phyloP scores from a whole-genome alignment of 1,284 basidiomycete species.

The Marasmius oreades region DNA sequence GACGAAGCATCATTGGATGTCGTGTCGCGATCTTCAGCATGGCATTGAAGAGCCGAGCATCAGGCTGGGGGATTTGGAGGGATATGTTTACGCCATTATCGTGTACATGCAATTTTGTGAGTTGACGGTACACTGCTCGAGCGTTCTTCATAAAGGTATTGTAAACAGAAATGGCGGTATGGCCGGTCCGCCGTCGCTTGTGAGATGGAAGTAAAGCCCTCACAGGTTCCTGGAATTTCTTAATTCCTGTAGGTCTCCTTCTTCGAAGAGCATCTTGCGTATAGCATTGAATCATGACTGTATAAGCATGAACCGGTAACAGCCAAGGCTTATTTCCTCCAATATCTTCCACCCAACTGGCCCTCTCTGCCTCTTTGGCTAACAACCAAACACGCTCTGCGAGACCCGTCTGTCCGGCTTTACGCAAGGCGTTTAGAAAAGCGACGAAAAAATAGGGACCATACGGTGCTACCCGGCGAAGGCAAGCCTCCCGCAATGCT shows the following conservation, averaged over 20 bases:
- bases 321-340: slow-evolving; percentile 45
- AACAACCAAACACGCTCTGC: slow-evolving; percentile 64
- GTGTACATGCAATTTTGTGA: slow-evolving; percentile 8
- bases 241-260: slow-evolving; percentile 22
- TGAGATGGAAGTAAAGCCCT: not conserved
- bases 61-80: slow-evolving; percentile 40
- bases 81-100: too few relatives aligned
- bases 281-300: slow-evolving; percentile 66
- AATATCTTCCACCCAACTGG: slow-evolving; percentile 40
- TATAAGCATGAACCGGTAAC: slow-evolving; percentile 65
- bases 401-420: slow-evolving; percentile 50
- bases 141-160: too few relatives aligned
- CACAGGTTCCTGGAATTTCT: slow-evolving; percentile 11
- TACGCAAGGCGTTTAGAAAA: slow-evolving; percentile 58
- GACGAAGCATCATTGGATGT: slow-evolving; percentile 26
- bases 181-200: not conserved
- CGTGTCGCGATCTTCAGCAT: slow-evolving; percentile 41
- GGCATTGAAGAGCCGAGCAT: slow-evolving; percentile 67
- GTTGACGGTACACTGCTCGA: slow-evolving; percentile 5
- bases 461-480: slow-evolving; percentile 41
- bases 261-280: slow-evolving; percentile 34
- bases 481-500: slow-evolving; percentile 25
- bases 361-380: slow-evolving; percentile 51
- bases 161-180: not conserved
- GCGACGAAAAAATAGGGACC: slow-evolving; percentile 59